Evolutionary conservation across 2,329 filamentous ascomycete species (phyloP).

Genomic region (Penicillium sp.): DNA sequence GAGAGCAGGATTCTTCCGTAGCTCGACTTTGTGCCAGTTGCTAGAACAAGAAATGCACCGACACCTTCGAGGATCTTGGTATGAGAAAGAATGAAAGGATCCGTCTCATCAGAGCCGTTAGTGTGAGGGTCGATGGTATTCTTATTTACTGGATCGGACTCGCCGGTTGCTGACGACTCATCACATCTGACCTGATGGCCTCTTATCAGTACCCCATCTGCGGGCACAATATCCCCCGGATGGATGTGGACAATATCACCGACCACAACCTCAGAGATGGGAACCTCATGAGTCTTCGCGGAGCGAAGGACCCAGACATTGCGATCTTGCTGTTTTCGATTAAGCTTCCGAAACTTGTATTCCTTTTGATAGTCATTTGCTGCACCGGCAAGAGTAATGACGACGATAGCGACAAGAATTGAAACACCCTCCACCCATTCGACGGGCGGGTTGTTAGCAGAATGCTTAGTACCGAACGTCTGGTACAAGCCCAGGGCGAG

Average conservation of each 20-base stretch:
- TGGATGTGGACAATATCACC: constrained; percentile 21
- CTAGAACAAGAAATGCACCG: constrained; percentile 70
- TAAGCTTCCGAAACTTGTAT: constrained; percentile 58
- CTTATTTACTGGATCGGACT: constrained; percentile 18
- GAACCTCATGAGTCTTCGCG: constrained; percentile 64
- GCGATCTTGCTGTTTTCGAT: constrained; percentile 73
- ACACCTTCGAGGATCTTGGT: constrained; percentile 72
- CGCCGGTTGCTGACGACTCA: constrained; percentile 24
- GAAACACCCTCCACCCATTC: constrained; percentile 74
- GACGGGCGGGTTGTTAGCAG: constrained; percentile 40
- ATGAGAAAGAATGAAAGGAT: constrained; percentile 76
- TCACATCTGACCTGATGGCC: constrained; percentile 49
- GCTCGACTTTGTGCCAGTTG: constrained; percentile 67
- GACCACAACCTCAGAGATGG: constrained; percentile 47
- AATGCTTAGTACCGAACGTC: constrained; percentile 28
- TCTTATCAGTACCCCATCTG: constrained; percentile 62
- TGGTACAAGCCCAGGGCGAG: constrained; percentile 68
- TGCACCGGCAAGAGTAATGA: constrained; percentile 69
- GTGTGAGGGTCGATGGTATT: neutral
- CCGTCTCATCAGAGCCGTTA: constrained; percentile 43
- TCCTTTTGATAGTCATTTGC: constrained; percentile 73
- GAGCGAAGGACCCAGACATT: constrained; percentile 60
- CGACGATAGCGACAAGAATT: constrained; percentile 67
- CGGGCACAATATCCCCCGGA: constrained; percentile 64
- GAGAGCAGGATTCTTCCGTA: constrained; percentile 70